phyloP scores from a whole-genome alignment of 495 filamentous ascomycete genomes.

The Recurvomyces mirabilis region DNA sequence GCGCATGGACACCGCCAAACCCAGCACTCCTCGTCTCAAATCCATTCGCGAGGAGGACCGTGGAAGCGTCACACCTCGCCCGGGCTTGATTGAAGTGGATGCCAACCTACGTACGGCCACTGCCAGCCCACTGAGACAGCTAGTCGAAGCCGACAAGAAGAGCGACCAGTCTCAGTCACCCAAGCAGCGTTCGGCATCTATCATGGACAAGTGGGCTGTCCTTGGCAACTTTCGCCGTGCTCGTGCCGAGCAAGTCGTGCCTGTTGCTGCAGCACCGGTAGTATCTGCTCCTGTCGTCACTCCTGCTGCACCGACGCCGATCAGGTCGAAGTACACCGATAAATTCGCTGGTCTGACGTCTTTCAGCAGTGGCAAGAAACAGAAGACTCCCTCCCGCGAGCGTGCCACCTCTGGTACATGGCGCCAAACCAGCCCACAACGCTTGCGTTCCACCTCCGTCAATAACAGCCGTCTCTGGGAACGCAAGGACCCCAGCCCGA shows the following conservation, averaged over 20 bases:
- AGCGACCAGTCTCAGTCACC: conserved; percentile 38
- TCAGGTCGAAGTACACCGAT: conserved; percentile 24
- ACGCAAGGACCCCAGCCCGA: conserved; percentile 17
- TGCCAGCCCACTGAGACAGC: conserved; percentile 14
- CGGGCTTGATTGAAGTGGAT: conserved; percentile 28
- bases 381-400: conserved; percentile 7
- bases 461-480: conserved; percentile 18
- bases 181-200: conserved; percentile 37
- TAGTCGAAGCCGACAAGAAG: conserved; percentile 54
- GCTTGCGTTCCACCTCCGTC: conserved; percentile 11
- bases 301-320: conserved; percentile 10
- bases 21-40: conserved; percentile 20
- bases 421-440: conserved; percentile 15
- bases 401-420: conserved; percentile 9
- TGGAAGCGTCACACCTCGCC: conserved; percentile 28
- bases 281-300: conserved; percentile 1
- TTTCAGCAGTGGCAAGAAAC: conserved; percentile 23
- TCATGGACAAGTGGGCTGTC: conserved; percentile 76
- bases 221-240: conserved; percentile 60
- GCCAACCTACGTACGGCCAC: conserved; percentile 27
- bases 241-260: conserved; percentile 34
- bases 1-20: conserved; percentile 25
- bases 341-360: conserved; percentile 18
- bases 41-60: conserved; percentile 19
- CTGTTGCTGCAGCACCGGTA: not conserved